Base-by-base conservation (phyloP, 129 eudicot genomes). In the Silybum marianum region DNA sequence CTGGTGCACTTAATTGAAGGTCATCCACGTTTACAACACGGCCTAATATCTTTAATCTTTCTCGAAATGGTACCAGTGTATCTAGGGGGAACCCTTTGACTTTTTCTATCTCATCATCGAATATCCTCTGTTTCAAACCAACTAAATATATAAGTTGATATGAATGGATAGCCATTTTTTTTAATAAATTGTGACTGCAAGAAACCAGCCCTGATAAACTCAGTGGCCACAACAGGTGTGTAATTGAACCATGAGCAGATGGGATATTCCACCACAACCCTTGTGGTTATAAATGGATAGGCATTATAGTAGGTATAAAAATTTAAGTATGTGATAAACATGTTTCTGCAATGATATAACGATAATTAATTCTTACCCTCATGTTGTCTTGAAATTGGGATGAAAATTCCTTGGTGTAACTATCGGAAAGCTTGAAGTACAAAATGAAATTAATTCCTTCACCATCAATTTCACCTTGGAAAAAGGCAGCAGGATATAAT, bases 41-140 rank as follows among this genome's bases (percentile, higher is more conserved):
- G 3, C 98, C 98, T 73, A 95, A 84, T 73, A 95, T 95, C 85
- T 95, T 95, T 78, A 95, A 86, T 77, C 98, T 90, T 83, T 95
- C 98, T 74, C 97, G 86, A 78, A 89, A 92, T 34, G 97, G 94
- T 74, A 79, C 90, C 5, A 77, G 68, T 28, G 93, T 85, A 38
- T 92, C 99, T 25, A 85, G 28, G 8, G 91, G 91, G 76, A 95
- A 95, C 80, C 94, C 93, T 87, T 89, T 95, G 58, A 92, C 91
- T 68, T 88, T 95, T 84, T 95, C 97, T 40, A 88, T 87, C 85
- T 95, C 98, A 68, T 95, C 93, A 51, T 88, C 89, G 51, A 92
- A 82, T 81, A 95, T 48, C 62, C 85, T 89, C 98, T 92, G 93
- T 63, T 16, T 58, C 36, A 80, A 69, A n/a, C 9, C 28, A 71